A percentile compares a stretch with the other conserved stretches of the same genome.
These are phyloP conservation scores for Argentina anserina DNA, from an alignment of 306 rosid species.

Conservation along the genomic window DNA sequence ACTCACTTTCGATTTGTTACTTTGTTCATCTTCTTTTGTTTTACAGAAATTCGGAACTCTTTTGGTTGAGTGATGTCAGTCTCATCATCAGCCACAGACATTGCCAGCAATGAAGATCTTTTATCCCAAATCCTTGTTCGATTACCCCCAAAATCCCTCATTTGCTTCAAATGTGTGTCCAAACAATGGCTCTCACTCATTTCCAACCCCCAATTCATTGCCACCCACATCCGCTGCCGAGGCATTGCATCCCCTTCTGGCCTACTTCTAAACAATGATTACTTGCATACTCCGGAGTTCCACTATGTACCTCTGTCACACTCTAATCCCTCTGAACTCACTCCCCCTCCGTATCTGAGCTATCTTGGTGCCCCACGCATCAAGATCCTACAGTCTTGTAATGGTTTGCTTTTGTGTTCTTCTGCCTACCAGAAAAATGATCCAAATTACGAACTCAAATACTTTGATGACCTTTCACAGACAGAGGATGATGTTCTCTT, in stretches of 20 bases:
- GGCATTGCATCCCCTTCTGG: constrained; percentile 2
- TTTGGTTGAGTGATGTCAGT: not conserved
- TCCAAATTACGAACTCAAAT: constrained; percentile 1
- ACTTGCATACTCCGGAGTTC: not conserved
- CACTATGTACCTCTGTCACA: constrained; percentile 5
- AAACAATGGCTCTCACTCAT: constrained; percentile 34
- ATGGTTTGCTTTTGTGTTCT: constrained; percentile 25
- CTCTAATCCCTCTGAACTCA: not conserved
- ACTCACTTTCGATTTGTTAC: not conserved
- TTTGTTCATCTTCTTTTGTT: not conserved
- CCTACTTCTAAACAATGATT: constrained; percentile 5
- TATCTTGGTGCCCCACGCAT: not conserved
- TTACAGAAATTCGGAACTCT: not conserved
- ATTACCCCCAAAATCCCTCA: constrained; percentile 20
- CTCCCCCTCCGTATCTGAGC: not conserved
- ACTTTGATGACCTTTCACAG: not conserved
- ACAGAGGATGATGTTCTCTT: constrained; percentile 13
- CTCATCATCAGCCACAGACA: not conserved
- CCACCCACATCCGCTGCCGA: not conserved
- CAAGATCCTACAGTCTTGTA: constrained; percentile 24
- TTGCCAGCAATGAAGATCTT: constrained; percentile 26
- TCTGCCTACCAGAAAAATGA: not conserved
- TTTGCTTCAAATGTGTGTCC: constrained; percentile 28
- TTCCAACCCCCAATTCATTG: constrained; percentile 13
- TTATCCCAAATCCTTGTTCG: constrained; percentile 20